A percentile compares a stretch with the other conserved stretches of the same genome.
Evolutionary conservation across 345 rosid genomes (phyloP).

Genomic region (Balakata baccata): DNA sequence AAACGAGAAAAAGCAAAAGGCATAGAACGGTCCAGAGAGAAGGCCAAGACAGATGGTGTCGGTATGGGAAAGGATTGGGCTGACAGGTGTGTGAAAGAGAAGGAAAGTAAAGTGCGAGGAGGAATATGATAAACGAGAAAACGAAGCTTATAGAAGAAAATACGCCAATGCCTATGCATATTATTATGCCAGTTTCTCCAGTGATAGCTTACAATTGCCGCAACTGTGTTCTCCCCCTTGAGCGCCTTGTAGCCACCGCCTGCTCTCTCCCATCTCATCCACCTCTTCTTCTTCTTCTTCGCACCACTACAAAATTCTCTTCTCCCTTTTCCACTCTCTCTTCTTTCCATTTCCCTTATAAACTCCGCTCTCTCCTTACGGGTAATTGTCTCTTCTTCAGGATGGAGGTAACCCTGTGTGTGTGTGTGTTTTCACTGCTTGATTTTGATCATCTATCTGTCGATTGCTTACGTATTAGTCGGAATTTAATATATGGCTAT

Average conservation of each 20-base stretch:
- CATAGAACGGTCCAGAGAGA: too few relatives aligned
- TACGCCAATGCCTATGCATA: background rate
- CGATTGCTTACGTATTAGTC: too few relatives aligned
- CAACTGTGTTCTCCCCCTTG: constrained; percentile 38
- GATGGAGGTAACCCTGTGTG: constrained; percentile 63
- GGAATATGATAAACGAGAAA: too few relatives aligned
- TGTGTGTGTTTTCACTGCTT: background rate
- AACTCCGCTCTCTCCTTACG: constrained; percentile 30
- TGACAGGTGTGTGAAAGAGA: too few relatives aligned
- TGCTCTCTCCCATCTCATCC: constrained; percentile 6
- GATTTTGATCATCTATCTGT: too few relatives aligned
- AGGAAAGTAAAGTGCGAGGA: too few relatives aligned
- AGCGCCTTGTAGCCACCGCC: constrained; percentile 27
- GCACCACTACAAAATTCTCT: background rate
- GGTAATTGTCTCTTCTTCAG: constrained; percentile 39
- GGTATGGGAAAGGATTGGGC: too few relatives aligned
- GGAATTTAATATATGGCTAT: too few relatives aligned
- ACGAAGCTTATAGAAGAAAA: background rate
- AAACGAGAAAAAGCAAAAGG: too few relatives aligned
- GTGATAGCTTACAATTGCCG: constrained; percentile 41
- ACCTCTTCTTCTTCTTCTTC: constrained; percentile 18
- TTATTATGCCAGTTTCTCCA: constrained; percentile 22
- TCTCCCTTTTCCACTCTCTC: constrained; percentile 22
- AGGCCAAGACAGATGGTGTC: too few relatives aligned
- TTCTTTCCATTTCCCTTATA: constrained; percentile 24